phyloP scores from a whole-genome alignment of 345 rosid genomes.

The Balakata baccata region DNA sequence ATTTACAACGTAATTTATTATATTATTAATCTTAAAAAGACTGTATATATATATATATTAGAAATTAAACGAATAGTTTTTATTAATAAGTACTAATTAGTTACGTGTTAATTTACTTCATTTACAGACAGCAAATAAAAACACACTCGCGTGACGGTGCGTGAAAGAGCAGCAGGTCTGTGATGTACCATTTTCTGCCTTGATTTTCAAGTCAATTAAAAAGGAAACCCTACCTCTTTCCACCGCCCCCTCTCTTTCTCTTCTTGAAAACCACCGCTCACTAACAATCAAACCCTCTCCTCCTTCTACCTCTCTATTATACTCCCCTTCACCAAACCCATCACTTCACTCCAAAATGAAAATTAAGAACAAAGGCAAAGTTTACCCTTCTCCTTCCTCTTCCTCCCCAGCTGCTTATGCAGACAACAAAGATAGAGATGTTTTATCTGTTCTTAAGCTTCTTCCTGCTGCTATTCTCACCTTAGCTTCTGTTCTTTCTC shows the following conservation, averaged over 20 bases:
- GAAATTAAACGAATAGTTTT: no score
- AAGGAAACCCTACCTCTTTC: constrained; percentile 1
- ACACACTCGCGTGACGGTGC: no score
- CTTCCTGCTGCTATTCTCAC: constrained; percentile 72
- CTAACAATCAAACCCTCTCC: no score
- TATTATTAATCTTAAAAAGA: no score
- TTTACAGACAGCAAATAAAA: no score
- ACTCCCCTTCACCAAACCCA: neutral
- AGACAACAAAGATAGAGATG: constrained; percentile 24
- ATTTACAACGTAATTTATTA: no score
- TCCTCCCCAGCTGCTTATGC: constrained; percentile 23
- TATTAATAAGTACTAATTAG: no score
- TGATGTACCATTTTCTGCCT: neutral
- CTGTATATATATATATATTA: no score
- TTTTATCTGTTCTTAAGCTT: constrained; percentile 53
- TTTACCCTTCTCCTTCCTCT: constrained; percentile 60
- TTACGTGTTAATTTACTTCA: no score
- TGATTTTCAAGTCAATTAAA: no score
- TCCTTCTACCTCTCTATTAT: neutral
- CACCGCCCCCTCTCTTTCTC: neutral
- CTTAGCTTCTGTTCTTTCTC: constrained; percentile 60
- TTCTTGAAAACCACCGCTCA: neutral
- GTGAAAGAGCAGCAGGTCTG: no score
- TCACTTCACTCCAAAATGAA: constrained; percentile 38
- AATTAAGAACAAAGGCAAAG: constrained; percentile 83